Base-by-base conservation (phyloP, 2,329 filamentous ascomycete genomes). In the Cadophora sp. region DNA sequence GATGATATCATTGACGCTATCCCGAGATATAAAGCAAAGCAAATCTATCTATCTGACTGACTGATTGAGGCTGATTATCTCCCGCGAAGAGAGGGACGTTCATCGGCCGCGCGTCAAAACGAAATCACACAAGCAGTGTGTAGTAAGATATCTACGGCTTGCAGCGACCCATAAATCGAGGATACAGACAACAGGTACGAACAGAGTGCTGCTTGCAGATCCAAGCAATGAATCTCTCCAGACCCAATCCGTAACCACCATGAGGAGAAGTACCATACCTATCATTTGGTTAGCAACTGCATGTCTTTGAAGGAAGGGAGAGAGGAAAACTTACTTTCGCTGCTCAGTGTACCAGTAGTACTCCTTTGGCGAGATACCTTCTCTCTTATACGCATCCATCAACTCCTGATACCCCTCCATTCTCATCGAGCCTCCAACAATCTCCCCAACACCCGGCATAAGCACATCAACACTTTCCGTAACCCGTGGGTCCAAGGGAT, bases 271-370 rank as follows among this genome's bases (percentile, higher is more conserved):
- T 94, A 66, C 96, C 96, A 78, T 98, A 97, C 81, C 91, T 93
- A 71, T 37, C 11, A 56, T 29, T 19, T 27, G 16, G 46, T 68
- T 58, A 64, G 65, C 27, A 29, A 50, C 5, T 19, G 14, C 8
- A 6, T 29, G 8, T 19, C 2, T 40, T 27, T 27, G 34, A 16
- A 24, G 3, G 6, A 11, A 19, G 29, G 16, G 60, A 40, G n/a
- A 12, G 26, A n/a, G 14, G 14, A 14, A 8, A 19, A 89, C 91
- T 85, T 82, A 94, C 92, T 96, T 97, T 79, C 94, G 87, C 87
- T 97, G 94, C 63, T 78, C 96, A 37, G 94, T 97, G 84, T 98
- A 99, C 96, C 96, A 99, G 86, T 97, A 98, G 83, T 98, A 98
- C 56, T 91, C 90, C 75, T 87, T 87, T 24, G 94, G 89, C 75